These are phyloP conservation scores for Diplodia scrobiculata DNA, from an alignment of 2,329 filamentous ascomycete species.

Conservation along the genomic window DNA sequence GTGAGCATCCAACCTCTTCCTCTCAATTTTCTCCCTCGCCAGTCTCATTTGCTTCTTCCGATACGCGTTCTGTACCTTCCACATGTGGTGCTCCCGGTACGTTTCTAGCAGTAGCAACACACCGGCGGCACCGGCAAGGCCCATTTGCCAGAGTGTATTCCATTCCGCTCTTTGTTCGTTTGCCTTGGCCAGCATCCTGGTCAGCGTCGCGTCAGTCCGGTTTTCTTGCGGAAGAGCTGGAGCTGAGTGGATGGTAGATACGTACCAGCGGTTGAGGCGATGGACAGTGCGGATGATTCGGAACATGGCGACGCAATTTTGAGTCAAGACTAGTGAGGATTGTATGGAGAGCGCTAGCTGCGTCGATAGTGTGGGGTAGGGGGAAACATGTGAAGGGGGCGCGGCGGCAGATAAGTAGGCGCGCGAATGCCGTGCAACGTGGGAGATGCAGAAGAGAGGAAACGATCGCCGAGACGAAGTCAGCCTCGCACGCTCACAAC, in stretches of 20 bases:
- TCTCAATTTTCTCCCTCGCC: not conserved
- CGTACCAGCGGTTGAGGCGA: not conserved
- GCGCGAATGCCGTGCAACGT: not conserved
- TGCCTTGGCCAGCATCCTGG: not conserved
- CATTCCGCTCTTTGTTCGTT: not conserved
- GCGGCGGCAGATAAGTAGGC: not conserved
- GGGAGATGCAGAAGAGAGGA: not conserved
- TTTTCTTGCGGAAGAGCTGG: not conserved
- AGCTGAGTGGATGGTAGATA: not conserved
- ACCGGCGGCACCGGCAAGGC: not conserved
- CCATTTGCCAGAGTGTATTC: not conserved
- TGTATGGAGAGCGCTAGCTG: not conserved
- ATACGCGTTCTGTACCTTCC: not conserved
- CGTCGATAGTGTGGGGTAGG: not conserved
- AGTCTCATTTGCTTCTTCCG: not conserved
- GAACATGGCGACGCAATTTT: not conserved
- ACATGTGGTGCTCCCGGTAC: not conserved
- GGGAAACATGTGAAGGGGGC: not conserved
- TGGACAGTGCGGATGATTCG: not conserved
- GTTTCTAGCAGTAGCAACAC: not conserved
- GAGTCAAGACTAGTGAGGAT: not conserved
- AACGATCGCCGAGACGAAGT: not conserved
- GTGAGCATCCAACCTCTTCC: not conserved
- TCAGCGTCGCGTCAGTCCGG: not conserved
- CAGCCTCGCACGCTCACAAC: too few relatives aligned